These are phyloP conservation scores for Elsinoe arachidis DNA, from an alignment of 2,329 filamentous ascomycete species.

Conservation along the genomic window DNA sequence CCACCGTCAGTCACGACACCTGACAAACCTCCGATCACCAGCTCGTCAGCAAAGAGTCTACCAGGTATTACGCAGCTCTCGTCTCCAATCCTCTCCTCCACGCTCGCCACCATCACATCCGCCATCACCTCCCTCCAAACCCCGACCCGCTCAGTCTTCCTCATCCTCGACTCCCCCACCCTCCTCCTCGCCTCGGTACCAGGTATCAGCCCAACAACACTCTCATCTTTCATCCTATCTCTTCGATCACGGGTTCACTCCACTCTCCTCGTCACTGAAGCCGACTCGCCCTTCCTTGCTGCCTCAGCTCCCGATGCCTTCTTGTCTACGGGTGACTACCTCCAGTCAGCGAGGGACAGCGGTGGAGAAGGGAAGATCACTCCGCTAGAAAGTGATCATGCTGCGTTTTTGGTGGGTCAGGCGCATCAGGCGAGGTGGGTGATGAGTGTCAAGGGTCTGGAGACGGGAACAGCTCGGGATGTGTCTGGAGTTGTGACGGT, in stretches of 20 bases:
- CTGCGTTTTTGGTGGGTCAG: slow-evolving; percentile 59
- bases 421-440: slow-evolving; percentile 69
- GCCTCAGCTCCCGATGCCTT: slow-evolving; percentile 34
- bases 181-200: slow-evolving; percentile 32
- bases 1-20: not conserved
- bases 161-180: slow-evolving; percentile 39
- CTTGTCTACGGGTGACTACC: slow-evolving; percentile 16
- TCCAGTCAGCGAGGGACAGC: slow-evolving; percentile 16
- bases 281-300: slow-evolving; percentile 60
- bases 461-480: slow-evolving; percentile 82
- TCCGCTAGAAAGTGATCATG: slow-evolving; percentile 60
- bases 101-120: slow-evolving; percentile 22
- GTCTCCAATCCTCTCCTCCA: slow-evolving; percentile 23
- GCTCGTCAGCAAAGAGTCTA: not conserved
- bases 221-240: slow-evolving; percentile 23
- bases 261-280: slow-evolving; percentile 59
- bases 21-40: not conserved
- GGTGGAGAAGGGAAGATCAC: slow-evolving; percentile 34
- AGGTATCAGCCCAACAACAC: slow-evolving; percentile 21
- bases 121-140: slow-evolving; percentile 21
- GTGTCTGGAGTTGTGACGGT: slow-evolving; percentile 81
- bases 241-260: slow-evolving; percentile 51
- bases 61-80: slow-evolving; percentile 18
- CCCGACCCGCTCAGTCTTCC: slow-evolving; percentile 26
- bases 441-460: slow-evolving; percentile 64